Percentiles rank a stretch among this genome's conserved stretches.
phyloP scores from a whole-genome alignment of 768 basidiomycete genomes.

The Boletus rubroflammeus region DNA sequence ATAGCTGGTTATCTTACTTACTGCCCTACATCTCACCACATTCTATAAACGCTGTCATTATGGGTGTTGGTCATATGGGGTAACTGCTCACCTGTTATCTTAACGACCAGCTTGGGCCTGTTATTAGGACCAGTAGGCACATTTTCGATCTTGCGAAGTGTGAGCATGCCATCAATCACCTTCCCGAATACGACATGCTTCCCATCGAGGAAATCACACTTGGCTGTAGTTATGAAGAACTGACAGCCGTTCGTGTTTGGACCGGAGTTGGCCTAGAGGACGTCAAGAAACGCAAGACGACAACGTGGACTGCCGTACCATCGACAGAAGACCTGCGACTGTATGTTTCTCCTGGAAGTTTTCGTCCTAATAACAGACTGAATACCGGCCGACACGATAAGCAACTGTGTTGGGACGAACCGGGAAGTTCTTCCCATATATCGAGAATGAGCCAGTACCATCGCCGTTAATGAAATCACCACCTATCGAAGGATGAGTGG shows the following conservation, averaged over 20 bases:
- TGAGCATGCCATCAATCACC: slow-evolving; percentile 91
- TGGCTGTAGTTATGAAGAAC: slow-evolving; percentile 96
- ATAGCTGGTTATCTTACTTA: neutral
- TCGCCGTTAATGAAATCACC: slow-evolving; percentile 95
- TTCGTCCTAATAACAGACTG: slow-evolving; percentile 64
- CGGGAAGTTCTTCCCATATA: slow-evolving; percentile 92
- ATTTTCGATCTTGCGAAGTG: slow-evolving; percentile 93
- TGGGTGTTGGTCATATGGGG: neutral
- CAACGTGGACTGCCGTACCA: slow-evolving; percentile 48
- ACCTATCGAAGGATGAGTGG: slow-evolving; percentile 40
- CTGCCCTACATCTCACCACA: slow-evolving; percentile 54
- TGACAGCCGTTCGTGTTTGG: slow-evolving; percentile 93
- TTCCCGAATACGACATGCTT: slow-evolving; percentile 93
- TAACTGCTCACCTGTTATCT: slow-evolving; percentile 66
- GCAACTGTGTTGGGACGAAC: slow-evolving; percentile 40
- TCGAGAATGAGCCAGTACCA: slow-evolving; percentile 94
- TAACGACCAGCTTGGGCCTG: slow-evolving; percentile 82
- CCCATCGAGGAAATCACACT: slow-evolving; percentile 93
- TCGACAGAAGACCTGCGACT: slow-evolving; percentile 83
- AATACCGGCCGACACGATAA: neutral
- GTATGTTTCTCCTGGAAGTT: slow-evolving; percentile 91
- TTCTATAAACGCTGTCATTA: slow-evolving; percentile 33
- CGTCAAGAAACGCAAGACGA: neutral
- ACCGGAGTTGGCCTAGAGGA: slow-evolving; percentile 84
- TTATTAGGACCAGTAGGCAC: slow-evolving; percentile 91